Base-by-base conservation (phyloP, 352 stramenopile genomes). In the Phytophthora vignae region DNA sequence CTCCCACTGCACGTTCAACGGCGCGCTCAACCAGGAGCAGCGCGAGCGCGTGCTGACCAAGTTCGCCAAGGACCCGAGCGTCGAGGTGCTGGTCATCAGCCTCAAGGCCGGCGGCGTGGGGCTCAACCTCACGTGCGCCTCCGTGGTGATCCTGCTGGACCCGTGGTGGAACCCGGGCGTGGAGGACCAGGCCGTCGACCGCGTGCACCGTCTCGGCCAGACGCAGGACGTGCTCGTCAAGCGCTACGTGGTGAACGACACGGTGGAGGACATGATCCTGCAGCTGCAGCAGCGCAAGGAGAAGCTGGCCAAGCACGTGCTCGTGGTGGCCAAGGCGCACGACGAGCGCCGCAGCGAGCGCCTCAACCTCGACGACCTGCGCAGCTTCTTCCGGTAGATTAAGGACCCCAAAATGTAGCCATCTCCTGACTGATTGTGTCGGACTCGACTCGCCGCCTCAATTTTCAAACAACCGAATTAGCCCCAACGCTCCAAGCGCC, bases 101-200 rank as follows among this genome's bases (percentile, higher is more conserved):
- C 79, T 97, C 4, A 95, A 93, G 67, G 92, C 93, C 19, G 93
- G 91, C n/a, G 93, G 91, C 38, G 84, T 98, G 22, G 93, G 93
- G 1, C 82, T 98, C n/a, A 98, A 98, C 60, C 80, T 98, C 52
- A 97, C 89, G 54, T 87, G 88, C 31, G 94, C 92, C 25, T 97
- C 88, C 1, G 83, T 96, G 5, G 91, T 98, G 38, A 93, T 98
- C 44, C 76, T 98, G 38, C 76, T 97, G 22, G 94, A 98, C 61
- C 91, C 94, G 61, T 98, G 94, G 94, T 99, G 94, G 96, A 98
- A 99, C 74, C 84, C 90, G 15, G 90, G 89, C 49, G 84, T 98
- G 14, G 95, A 99, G 64, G 85, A 96, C 31, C 97, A 99, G 74
- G 97, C 97, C 0, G 95, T 99, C 52, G 95, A 99, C 80, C 87